phyloP scores from a whole-genome alignment of 305 asterid genomes.

The Stenogyne calaminthoides region DNA sequence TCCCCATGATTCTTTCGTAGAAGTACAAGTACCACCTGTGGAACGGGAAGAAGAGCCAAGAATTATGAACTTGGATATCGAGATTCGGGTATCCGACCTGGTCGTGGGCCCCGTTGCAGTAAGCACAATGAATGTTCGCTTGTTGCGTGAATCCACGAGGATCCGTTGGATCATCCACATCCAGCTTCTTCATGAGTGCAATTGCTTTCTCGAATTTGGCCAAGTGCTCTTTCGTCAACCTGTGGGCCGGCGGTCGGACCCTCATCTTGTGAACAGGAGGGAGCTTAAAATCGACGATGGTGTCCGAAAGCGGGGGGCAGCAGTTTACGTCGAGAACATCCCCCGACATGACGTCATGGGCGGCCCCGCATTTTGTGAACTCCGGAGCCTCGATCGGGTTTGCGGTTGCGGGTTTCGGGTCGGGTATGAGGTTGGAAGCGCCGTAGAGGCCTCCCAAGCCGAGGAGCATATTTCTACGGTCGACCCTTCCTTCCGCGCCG shows the following conservation, averaged over 20 bases:
- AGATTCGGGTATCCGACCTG: conserved; percentile 34
- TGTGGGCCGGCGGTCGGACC: conserved; percentile 40
- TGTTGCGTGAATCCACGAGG: conserved; percentile 53
- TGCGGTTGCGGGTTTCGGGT: conserved; percentile 18
- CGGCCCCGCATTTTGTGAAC: conserved; percentile 24
- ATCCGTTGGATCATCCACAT: conserved; percentile 22
- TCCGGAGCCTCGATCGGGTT: conserved; percentile 38
- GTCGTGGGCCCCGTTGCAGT: conserved; percentile 55
- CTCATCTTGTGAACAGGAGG: conserved; percentile 31
- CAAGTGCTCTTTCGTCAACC: conserved; percentile 25
- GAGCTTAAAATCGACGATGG: conserved; percentile 35
- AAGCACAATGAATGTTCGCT: conserved; percentile 56
- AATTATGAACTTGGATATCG: too few species aligned
- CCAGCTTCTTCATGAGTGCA: conserved; percentile 41
- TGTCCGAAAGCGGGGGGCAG: conserved; percentile 37
- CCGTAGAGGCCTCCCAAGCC: conserved; percentile 57
- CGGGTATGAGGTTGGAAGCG: conserved; percentile 36
- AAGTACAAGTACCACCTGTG: conserved; percentile 52
- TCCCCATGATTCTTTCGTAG: conserved; percentile 45
- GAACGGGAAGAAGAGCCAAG: conserved; percentile 50
- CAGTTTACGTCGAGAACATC: conserved; percentile 38
- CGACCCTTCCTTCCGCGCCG: not conserved
- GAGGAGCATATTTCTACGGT: conserved; percentile 48
- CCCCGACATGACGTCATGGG: not conserved
- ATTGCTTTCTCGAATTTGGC: conserved; percentile 42